A percentile compares a stretch with the other conserved stretches of the same genome.
These are phyloP conservation scores for Aspergillus kassunensis DNA, from an alignment of 495 filamentous ascomycete species.

Conservation along the genomic window DNA sequence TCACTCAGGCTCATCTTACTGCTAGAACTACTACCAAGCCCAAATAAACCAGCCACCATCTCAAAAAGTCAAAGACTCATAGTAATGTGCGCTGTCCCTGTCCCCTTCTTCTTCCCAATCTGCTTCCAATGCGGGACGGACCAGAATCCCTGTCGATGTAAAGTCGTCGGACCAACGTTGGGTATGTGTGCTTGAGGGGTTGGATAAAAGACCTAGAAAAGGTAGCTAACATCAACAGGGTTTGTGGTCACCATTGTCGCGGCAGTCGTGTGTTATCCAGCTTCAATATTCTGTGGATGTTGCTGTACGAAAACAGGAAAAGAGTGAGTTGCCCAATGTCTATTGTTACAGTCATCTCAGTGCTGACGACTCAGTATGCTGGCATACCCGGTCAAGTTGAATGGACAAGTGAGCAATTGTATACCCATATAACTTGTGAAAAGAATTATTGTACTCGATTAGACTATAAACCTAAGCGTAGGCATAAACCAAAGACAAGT, in stretches of 20 bases:
- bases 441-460: slow-evolving; percentile 7
- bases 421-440: slow-evolving; percentile 39
- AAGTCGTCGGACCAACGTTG: slow-evolving; percentile 57
- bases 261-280: slow-evolving; percentile 57
- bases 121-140: slow-evolving; percentile 55
- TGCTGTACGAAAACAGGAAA: slow-evolving; percentile 53
- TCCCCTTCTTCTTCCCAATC: slow-evolving; percentile 44
- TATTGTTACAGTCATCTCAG: background rate
- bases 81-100: slow-evolving; percentile 35
- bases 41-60: background rate
- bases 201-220: too few relatives aligned
- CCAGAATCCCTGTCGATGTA: slow-evolving; percentile 60
- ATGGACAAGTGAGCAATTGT: slow-evolving; percentile 48
- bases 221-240: slow-evolving; percentile 24
- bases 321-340: slow-evolving; percentile 38
- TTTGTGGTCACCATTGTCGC: slow-evolving; percentile 47
- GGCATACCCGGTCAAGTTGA: slow-evolving; percentile 52
- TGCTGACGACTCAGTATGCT: slow-evolving; percentile 43
- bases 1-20: too few relatives aligned
- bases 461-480: slow-evolving; percentile 6
- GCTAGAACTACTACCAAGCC: background rate
- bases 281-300: slow-evolving; percentile 57
- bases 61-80: too few relatives aligned
- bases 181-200: too few relatives aligned
- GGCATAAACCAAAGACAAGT: slow-evolving; percentile 10